phyloP scores from a whole-genome alignment of 1,284 basidiomycete species.

The Entoloma clypeatum region DNA sequence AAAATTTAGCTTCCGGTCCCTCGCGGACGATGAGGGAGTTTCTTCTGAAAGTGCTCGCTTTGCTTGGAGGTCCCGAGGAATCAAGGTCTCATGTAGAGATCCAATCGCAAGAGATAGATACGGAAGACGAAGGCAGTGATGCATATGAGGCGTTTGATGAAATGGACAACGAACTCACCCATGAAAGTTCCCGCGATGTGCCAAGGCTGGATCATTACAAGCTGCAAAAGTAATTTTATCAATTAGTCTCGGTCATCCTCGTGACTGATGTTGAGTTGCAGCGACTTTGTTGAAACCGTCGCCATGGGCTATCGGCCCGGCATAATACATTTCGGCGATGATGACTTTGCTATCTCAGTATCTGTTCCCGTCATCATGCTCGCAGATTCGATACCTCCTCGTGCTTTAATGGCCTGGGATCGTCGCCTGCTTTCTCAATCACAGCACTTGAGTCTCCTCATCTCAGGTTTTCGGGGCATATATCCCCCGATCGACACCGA shows the following conservation, averaged over 20 bases:
- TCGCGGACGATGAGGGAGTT: constrained; percentile 44
- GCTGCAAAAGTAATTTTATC: constrained; percentile 24
- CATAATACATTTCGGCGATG: constrained; percentile 41
- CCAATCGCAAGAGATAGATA: constrained; percentile 23
- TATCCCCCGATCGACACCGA: constrained; percentile 47
- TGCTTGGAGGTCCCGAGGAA: constrained; percentile 21
- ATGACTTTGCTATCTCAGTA: constrained; percentile 49
- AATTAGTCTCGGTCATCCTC: constrained; percentile 1
- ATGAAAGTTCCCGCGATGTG: constrained; percentile 10
- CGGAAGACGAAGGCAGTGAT: constrained; percentile 35
- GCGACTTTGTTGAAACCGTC: constrained; percentile 54
- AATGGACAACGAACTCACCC: constrained; percentile 28
- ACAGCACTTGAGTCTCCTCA: constrained; percentile 54
- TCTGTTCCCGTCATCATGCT: constrained; percentile 49
- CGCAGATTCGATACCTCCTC: constrained; percentile 45
- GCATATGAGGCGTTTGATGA: constrained; percentile 36
- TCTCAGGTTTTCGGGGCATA: constrained; percentile 47
- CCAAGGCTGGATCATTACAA: constrained; percentile 16
- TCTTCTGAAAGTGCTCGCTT: constrained; percentile 33
- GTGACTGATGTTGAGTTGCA: constrained; percentile 21
- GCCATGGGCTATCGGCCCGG: constrained; percentile 52
- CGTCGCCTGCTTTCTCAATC: constrained; percentile 47
- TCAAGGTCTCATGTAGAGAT: constrained; percentile 1
- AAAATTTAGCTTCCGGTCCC: constrained; percentile 38
- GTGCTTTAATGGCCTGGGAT: constrained; percentile 62